Evolutionary conservation across 2,329 filamentous ascomycete genomes (phyloP).

Genomic region (Xylariales sp.): DNA sequence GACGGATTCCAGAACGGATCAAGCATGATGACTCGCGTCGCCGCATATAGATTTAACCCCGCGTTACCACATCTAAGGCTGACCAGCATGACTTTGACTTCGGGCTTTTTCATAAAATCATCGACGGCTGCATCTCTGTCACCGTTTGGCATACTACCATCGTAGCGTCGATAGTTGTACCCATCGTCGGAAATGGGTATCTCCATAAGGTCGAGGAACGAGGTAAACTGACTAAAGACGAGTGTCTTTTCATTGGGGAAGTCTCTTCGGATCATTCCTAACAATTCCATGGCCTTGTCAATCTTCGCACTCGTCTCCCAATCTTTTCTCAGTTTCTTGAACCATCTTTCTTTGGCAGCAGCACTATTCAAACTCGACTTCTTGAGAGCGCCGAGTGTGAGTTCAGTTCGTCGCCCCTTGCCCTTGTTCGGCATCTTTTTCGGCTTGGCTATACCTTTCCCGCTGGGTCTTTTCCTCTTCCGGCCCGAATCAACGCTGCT

Average conservation of each 20-base stretch:
- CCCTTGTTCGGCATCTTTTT: constrained; percentile 32
- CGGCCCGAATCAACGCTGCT: neutral
- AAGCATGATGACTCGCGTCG: constrained; percentile 78
- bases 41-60: constrained; percentile 77
- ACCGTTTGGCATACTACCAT: constrained; percentile 46
- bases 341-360: constrained; percentile 44
- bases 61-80: constrained; percentile 81
- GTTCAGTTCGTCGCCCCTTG: constrained; percentile 34
- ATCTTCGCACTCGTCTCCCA: constrained; percentile 50
- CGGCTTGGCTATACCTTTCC: constrained; percentile 16
- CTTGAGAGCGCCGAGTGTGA: constrained; percentile 44
- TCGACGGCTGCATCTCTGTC: constrained; percentile 45
- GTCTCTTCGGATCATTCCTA: constrained; percentile 43
- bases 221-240: constrained; percentile 51
- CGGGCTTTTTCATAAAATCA: constrained; percentile 44
- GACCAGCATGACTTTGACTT: constrained; percentile 70
- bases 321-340: constrained; percentile 43
- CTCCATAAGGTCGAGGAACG: constrained; percentile 51
- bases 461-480: constrained; percentile 32
- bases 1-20: constrained; percentile 85
- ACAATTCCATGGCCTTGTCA: constrained; percentile 47
- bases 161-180: constrained; percentile 48
- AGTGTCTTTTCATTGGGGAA: constrained; percentile 48
- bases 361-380: constrained; percentile 42
- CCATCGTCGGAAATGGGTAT: constrained; percentile 46